A percentile compares a stretch with the other conserved stretches of the same genome.
Evolutionary conservation across 2,329 filamentous ascomycete genomes (phyloP).

Genomic region (Dactylellina haptotyla): DNA sequence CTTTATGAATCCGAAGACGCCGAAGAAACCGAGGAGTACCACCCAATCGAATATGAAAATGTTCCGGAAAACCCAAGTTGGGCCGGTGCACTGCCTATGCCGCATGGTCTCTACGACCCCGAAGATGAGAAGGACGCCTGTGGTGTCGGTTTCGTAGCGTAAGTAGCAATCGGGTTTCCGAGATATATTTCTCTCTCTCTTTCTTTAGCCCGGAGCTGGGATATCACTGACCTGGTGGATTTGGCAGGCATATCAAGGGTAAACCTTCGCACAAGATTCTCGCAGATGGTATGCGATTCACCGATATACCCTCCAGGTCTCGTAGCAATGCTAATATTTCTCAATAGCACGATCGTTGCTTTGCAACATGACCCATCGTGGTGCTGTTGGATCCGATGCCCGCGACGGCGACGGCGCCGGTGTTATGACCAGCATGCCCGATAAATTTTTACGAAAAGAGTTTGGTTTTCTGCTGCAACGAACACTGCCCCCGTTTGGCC

Average conservation of each 20-base stretch:
- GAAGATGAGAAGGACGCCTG: constrained; percentile 98
- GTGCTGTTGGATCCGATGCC: constrained; percentile 96
- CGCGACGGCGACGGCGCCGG: constrained; percentile 97
- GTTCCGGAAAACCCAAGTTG: constrained; percentile 84
- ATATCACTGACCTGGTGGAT: no score
- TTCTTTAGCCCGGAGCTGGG: no score
- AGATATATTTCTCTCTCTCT: not conserved
- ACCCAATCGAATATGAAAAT: constrained; percentile 84
- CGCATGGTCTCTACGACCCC: constrained; percentile 98
- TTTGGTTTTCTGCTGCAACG: constrained; percentile 91
- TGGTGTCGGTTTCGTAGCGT: constrained; percentile 99
- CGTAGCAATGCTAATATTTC: not conserved
- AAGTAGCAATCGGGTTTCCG: constrained; percentile 62
- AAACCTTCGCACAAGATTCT: constrained; percentile 97
- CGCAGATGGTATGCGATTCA: constrained; percentile 81
- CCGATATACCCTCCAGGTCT: constrained; percentile 21
- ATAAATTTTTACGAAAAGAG: constrained; percentile 98
- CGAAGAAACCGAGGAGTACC: constrained; percentile 68
- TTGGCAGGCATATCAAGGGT: constrained; percentile 96
- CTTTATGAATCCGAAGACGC: constrained; percentile 57
- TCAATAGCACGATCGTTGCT: constrained; percentile 82
- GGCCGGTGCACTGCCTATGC: constrained; percentile 94
- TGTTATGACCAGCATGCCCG: constrained; percentile 99
- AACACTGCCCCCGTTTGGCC: constrained; percentile 84
- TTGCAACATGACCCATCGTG: constrained; percentile 99